These are phyloP conservation scores for Senna tora DNA, from an alignment of 306 rosid genomes.

Conservation along the genomic window DNA sequence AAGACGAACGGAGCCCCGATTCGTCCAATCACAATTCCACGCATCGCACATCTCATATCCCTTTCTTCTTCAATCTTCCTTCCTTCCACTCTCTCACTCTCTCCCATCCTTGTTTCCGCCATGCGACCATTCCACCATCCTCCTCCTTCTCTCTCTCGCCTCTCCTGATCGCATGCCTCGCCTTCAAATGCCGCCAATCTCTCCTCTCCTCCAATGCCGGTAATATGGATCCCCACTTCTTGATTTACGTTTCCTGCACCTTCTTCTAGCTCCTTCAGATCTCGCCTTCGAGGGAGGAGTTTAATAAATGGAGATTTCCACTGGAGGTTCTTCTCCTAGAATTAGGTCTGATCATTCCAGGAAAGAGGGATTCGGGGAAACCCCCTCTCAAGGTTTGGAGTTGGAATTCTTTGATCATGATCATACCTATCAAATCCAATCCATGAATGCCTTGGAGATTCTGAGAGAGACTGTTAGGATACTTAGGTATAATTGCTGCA, in stretches of 20 bases:
- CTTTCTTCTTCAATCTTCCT: constrained; percentile 20
- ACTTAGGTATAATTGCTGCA: constrained; percentile 79
- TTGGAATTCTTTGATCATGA: constrained; percentile 45
- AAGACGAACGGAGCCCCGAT: constrained; percentile 1
- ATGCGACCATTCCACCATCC: background rate
- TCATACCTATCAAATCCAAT: constrained; percentile 43
- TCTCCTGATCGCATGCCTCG: constrained; percentile 22
- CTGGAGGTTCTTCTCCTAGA: constrained; percentile 58
- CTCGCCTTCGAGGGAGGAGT: constrained; percentile 12
- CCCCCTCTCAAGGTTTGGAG: constrained; percentile 45
- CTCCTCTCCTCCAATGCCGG: constrained; percentile 17
- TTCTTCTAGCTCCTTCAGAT: constrained; percentile 43
- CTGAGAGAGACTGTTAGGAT: constrained; percentile 81
- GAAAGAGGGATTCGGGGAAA: constrained; percentile 62
- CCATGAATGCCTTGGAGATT: constrained; percentile 93
- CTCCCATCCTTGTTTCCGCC: constrained; percentile 31
- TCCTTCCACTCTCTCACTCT: background rate
- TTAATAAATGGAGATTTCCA: constrained; percentile 56
- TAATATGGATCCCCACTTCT: constrained; percentile 10
- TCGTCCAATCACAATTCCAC: background rate
- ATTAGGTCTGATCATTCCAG: constrained; percentile 52
- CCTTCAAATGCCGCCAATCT: constrained; percentile 13
- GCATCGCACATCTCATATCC: constrained; percentile 6
- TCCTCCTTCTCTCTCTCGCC: constrained; percentile 20
- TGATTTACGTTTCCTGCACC: constrained; percentile 30